Conservation (phyloP, 1,284 basidiomycete genomes). For the Moesziomyces globuligerus region DNA sequence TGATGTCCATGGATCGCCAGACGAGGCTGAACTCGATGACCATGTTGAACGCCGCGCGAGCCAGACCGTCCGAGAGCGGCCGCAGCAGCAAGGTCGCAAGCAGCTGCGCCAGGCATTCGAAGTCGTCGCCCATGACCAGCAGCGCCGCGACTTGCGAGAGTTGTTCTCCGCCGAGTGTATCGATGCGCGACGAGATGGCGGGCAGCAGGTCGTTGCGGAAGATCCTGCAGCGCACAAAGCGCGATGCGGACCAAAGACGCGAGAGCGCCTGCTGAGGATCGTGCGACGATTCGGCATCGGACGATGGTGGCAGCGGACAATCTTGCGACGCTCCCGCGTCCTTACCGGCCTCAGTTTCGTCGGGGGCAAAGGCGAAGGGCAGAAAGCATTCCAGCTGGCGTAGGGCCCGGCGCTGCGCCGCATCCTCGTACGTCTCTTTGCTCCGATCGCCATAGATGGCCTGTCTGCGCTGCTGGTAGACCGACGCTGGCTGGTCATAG, state of each 20-base stretch:
- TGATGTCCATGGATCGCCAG: conserved; percentile 45
- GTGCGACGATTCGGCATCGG: background rate
- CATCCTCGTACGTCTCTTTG: conserved; percentile 64
- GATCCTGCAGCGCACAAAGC: conserved; percentile 46
- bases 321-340: background rate
- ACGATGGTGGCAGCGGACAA: background rate
- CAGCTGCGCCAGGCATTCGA: conserved; percentile 39
- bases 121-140: conserved; percentile 33
- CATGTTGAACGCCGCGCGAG: conserved; percentile 38
- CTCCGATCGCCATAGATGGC: conserved; percentile 63
- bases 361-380: conserved; percentile 28
- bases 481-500: conserved; percentile 38
- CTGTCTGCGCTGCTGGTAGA: conserved; percentile 54
- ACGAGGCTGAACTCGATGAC: conserved; percentile 36
- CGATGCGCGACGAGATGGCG: conserved; percentile 33
- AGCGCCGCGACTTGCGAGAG: conserved; percentile 32
- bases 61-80: conserved; percentile 31
- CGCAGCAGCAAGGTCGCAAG: conserved; percentile 31
- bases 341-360: background rate
- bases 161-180: conserved; percentile 25
- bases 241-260: conserved; percentile 56
- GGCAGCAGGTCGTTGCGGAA: conserved; percentile 31
- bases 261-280: conserved; percentile 15
- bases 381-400: conserved; percentile 49
- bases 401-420: conserved; percentile 58